Conservation (phyloP, 139 green algal genomes). For the Chlamydomonas sphaeroides region DNA sequence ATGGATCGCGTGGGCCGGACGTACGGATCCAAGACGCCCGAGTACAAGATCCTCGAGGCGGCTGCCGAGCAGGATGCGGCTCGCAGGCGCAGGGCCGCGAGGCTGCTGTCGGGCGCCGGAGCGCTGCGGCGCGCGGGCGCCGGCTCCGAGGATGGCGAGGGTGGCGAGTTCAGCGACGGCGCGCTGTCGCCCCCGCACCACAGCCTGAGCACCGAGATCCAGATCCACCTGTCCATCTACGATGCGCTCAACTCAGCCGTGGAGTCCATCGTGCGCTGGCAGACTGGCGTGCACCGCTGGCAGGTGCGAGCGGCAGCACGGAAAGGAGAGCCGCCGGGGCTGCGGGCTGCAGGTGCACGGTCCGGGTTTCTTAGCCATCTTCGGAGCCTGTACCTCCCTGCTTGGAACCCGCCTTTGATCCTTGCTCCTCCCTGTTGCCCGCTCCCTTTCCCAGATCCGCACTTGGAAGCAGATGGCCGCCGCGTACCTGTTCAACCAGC, state of each 20-base stretch:
- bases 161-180: background rate
- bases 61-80: constrained; percentile 5
- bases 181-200: background rate
- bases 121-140: too few relatives aligned
- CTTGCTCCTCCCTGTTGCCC: too few relatives aligned
- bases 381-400: too few relatives aligned
- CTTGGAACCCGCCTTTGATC: too few relatives aligned
- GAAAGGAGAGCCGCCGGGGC: too few relatives aligned
- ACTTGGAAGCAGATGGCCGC: constrained; percentile 32
- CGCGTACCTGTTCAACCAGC: constrained; percentile 45
- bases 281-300: constrained; percentile 42
- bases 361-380: too few relatives aligned
- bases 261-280: constrained; percentile 39
- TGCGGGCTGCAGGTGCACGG: too few relatives aligned
- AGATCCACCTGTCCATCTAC: constrained; percentile 38
- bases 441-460: constrained; percentile 18
- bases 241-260: constrained; percentile 10
- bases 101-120: background rate
- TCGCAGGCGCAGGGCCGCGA: background rate
- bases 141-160: background rate
- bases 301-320: too few relatives aligned
- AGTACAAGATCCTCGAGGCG: constrained; percentile 13
- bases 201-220: constrained; percentile 37
- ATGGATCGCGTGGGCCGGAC: constrained; percentile 28
- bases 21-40: background rate